Conservation (phyloP, 192 early-diverging fungal species). For the Rhizoclosmatium sp. region DNA sequence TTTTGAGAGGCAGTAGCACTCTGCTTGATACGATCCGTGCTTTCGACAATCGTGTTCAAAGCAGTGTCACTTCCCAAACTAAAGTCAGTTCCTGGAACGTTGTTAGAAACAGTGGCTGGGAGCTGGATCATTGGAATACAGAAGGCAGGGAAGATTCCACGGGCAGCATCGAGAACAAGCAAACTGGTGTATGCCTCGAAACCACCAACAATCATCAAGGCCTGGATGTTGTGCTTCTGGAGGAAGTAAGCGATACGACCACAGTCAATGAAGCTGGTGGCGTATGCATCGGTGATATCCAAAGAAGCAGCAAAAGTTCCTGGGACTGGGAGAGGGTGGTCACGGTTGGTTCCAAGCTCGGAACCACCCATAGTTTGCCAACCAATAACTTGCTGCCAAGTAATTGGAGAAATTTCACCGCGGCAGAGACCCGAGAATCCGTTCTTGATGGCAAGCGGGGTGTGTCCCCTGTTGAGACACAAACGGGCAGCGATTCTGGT, state of each 20-base stretch:
- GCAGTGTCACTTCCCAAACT: slow-evolving; percentile 95
- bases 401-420: slow-evolving; percentile 79
- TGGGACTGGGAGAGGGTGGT: slow-evolving; percentile 75
- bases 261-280: slow-evolving; percentile 64
- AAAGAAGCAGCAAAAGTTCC: slow-evolving; percentile 35
- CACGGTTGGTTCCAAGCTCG: slow-evolving; percentile 92
- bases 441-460: slow-evolving; percentile 87
- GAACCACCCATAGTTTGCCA: slow-evolving; percentile 95
- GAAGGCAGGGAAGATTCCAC: slow-evolving; percentile 88
- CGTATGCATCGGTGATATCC: slow-evolving; percentile 40
- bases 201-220: slow-evolving; percentile 93
- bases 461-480: slow-evolving; percentile 88
- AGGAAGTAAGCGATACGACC: slow-evolving; percentile 92
- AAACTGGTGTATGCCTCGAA: slow-evolving; percentile 93
- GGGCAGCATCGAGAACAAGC: slow-evolving; percentile 71
- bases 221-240: slow-evolving; percentile 89
- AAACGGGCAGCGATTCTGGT: slow-evolving; percentile 86
- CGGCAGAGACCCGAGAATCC: slow-evolving; percentile 89
- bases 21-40: slow-evolving; percentile 92
- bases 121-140: slow-evolving; percentile 92
- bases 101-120: slow-evolving; percentile 97
- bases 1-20: slow-evolving; percentile 89
- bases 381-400: slow-evolving; percentile 85
- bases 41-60: slow-evolving; percentile 89
- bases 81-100: slow-evolving; percentile 96